Evolutionary conservation across 208 protist species (phyloP).

Genomic region (Balamuthia mandrillaris): DNA sequence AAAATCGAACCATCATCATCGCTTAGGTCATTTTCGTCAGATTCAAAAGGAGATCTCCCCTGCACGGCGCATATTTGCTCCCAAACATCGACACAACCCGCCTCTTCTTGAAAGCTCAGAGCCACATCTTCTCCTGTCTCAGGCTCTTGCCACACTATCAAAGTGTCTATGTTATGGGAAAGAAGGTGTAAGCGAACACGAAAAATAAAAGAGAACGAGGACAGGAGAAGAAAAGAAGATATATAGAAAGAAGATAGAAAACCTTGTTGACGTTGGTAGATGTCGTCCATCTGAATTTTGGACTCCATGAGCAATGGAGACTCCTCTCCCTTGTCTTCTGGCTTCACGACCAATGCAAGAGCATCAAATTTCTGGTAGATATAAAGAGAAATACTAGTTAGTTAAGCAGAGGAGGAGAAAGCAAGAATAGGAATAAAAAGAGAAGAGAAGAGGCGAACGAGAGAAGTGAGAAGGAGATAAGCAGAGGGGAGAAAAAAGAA

Average conservation of each 20-base stretch:
- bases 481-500: background rate
- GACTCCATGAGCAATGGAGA: conserved; percentile 56
- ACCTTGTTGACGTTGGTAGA: conserved; percentile 70
- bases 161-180: conserved; percentile 45
- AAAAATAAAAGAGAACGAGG: background rate
- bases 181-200: background rate
- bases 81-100: conserved; percentile 61
- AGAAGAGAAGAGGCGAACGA: background rate
- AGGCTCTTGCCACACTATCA: conserved; percentile 68
- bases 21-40: background rate
- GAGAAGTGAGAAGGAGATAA: background rate
- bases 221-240: background rate
- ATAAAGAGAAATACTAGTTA: background rate
- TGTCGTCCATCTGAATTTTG: conserved; percentile 53
- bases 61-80: conserved; percentile 24
- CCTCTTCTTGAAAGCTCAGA: conserved; percentile 63
- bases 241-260: background rate
- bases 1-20: background rate
- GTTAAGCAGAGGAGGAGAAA: background rate
- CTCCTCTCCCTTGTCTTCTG: conserved; percentile 50
- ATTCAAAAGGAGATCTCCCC: background rate
- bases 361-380: conserved; percentile 14
- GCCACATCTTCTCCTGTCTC: conserved; percentile 57
- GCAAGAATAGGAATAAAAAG: background rate
- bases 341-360: conserved; percentile 52